These are phyloP conservation scores for Anisogramma anomala DNA, from an alignment of 2,329 filamentous ascomycete genomes.

Conservation along the genomic window DNA sequence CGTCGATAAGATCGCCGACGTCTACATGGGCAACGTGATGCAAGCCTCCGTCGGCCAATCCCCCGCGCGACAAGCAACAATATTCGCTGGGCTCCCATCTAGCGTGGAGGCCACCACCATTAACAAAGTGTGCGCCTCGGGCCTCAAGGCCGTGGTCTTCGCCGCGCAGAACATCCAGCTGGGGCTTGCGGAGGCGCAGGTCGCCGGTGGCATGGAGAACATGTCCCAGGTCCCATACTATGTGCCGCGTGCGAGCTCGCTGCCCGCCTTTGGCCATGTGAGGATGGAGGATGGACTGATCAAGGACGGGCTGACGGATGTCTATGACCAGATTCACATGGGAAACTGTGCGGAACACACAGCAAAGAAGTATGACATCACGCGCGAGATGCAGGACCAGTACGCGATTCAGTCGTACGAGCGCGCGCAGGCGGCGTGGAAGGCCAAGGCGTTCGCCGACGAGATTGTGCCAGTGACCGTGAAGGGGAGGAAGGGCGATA, in stretches of 20 bases:
- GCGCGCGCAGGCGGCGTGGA: slow-evolving; percentile 84
- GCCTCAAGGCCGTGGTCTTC: slow-evolving; percentile 80
- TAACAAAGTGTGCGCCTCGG: slow-evolving; percentile 97
- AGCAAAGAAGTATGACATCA: slow-evolving; percentile 73
- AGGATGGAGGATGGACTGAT: slow-evolving; percentile 85
- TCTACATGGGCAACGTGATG: slow-evolving; percentile 96
- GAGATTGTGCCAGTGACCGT: slow-evolving; percentile 85
- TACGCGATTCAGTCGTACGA: slow-evolving; percentile 86
- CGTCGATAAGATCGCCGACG: slow-evolving; percentile 68
- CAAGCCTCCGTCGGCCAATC: slow-evolving; percentile 77
- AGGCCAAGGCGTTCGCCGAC: slow-evolving; percentile 67
- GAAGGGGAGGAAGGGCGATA: slow-evolving; percentile 72
- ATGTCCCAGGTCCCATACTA: slow-evolving; percentile 95
- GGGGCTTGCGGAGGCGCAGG: slow-evolving; percentile 73
- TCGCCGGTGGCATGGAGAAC: slow-evolving; percentile 96
- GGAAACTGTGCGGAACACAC: slow-evolving; percentile 93
- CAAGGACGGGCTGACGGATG: slow-evolving; percentile 90
- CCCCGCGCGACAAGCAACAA: slow-evolving; percentile 78
- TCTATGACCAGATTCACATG: slow-evolving; percentile 97
- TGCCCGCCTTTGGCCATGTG: slow-evolving; percentile 77
- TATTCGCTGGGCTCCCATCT: slow-evolving; percentile 77
- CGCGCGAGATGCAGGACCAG: slow-evolving; percentile 76
- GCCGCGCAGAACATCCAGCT: slow-evolving; percentile 93
- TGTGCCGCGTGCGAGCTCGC: slow-evolving; percentile 64
- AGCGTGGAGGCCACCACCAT: slow-evolving; percentile 80